Evolutionary conservation across 306 rosid species (phyloP), one percentile per base, ranked within the genome.

Genomic region (Cyclanthera cordifolia): DNA sequence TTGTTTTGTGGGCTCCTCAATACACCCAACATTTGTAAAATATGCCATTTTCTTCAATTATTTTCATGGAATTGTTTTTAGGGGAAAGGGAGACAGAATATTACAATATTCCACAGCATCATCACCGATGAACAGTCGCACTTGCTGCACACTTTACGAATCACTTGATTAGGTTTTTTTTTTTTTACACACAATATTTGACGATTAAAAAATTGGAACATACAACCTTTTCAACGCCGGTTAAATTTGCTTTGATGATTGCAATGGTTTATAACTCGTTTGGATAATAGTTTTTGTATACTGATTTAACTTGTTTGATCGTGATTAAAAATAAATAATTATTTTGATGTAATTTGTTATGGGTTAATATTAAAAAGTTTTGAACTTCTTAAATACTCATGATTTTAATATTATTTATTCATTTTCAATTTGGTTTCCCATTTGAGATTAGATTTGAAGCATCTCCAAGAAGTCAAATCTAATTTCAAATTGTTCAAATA

Each of bases 91-190:
- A 9, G 48, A n/a, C 67, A 59, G 47, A 32, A 59, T 17, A 59
- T 58, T 15, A 58, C 14, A 58, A 58, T 30, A 58, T 58, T 30
- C 67, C 67, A 59, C 7, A n/a, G 48, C 25, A 59, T 59, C 24
- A 59, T 8, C 47, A n/a, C 32, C 3, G 17, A 8, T 17, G 25
- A 34, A 5, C 45, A 58, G 3, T 58, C 41, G 28, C 63, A 5
- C 63, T 47, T 46, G 6, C n/a, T 46, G 7, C 50, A 13, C 50
- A 2, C n/a, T 45, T 13, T 12, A 45, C 48, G 12, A 13, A 46
- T 13, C n/a, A 4, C 50, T 46, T 9, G 46, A 39, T 13, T 10
- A 41, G 14, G n/a, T n/a, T n/a, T n/a, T n/a, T n/a, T n/a, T n/a
- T n/a, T n/a, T n/a, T n/a, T n/a, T n/a, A n/a, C n/a, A n/a, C n/a